Conservation (phyloP, 805 yeast species). For the Suhomyces tanzawaensis region DNA sequence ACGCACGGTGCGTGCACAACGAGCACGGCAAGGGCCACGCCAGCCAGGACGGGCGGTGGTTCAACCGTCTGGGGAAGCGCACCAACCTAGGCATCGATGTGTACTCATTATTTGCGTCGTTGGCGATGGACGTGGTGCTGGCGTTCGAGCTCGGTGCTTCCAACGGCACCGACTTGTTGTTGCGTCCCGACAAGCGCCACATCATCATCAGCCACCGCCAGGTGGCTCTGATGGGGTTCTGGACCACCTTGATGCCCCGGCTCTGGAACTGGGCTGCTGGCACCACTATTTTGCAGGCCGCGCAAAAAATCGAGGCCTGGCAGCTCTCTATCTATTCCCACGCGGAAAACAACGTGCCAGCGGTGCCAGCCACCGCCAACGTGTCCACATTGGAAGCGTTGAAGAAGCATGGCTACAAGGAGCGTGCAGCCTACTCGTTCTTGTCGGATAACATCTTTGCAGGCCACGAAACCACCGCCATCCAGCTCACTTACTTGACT, state of each 20-base stretch:
- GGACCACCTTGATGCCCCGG: constrained; percentile 59
- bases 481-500: constrained; percentile 56
- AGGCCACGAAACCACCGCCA: constrained; percentile 71
- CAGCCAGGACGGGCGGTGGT: constrained; percentile 27
- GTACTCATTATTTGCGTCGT: constrained; percentile 59
- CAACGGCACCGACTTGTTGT: constrained; percentile 45
- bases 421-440: constrained; percentile 37
- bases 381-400: constrained; percentile 34
- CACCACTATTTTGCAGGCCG: constrained; percentile 34
- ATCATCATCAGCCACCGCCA: constrained; percentile 43
- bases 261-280: constrained; percentile 52
- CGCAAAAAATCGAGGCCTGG: constrained; percentile 46
- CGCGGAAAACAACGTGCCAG: constrained; percentile 34
- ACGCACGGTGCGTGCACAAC: constrained; percentile 30
- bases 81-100: constrained; percentile 49
- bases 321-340: constrained; percentile 31
- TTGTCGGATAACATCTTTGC: constrained; percentile 67
- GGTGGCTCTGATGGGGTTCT: constrained; percentile 61
- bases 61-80: constrained; percentile 16
- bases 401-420: constrained; percentile 29
- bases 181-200: constrained; percentile 36
- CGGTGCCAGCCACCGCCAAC: constrained; percentile 14
- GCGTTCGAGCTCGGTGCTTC: constrained; percentile 56
- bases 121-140: constrained; percentile 71
- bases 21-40: constrained; percentile 34